Percentiles rank a stretch among this genome's conserved stretches.
Conservation (phyloP, 2,329 filamentous ascomycete species). For the Curvularia sp. region DNA sequence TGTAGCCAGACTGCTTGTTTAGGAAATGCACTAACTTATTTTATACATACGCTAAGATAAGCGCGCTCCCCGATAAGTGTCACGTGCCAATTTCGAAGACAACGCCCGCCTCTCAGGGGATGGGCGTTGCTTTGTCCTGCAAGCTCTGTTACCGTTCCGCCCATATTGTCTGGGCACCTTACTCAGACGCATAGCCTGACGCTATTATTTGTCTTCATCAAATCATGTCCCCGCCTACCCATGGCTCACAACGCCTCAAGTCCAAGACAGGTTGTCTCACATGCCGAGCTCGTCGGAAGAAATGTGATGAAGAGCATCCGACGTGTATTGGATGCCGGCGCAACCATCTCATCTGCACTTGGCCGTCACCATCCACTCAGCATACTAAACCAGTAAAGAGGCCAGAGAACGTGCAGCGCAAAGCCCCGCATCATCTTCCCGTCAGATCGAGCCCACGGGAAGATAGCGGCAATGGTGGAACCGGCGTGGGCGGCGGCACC, state of each 20-base stretch:
- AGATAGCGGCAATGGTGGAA: not conserved
- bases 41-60: conserved; percentile 9
- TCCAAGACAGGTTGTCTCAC: conserved; percentile 11
- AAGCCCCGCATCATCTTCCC: not conserved
- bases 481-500: not conserved
- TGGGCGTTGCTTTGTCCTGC: not conserved
- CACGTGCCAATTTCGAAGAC: not conserved
- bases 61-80: conserved; percentile 10
- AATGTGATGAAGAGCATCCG: conserved; percentile 5
- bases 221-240: not conserved
- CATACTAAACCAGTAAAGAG: not conserved
- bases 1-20: not conserved
- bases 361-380: conserved; percentile 3
- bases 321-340: conserved; percentile 5
- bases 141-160: not conserved
- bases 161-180: not conserved
- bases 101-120: not conserved
- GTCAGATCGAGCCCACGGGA: not conserved
- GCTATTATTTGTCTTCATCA: not conserved
- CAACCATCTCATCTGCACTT: conserved; percentile 12
- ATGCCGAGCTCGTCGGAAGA: conserved; percentile 4
- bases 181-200: not conserved
- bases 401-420: not conserved
- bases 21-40: not conserved
- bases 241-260: not conserved